Evolutionary conservation across 139 green algal genomes (phyloP), one percentile per base, ranked within the genome.

Genomic region (Chlamydomonas sp.): DNA sequence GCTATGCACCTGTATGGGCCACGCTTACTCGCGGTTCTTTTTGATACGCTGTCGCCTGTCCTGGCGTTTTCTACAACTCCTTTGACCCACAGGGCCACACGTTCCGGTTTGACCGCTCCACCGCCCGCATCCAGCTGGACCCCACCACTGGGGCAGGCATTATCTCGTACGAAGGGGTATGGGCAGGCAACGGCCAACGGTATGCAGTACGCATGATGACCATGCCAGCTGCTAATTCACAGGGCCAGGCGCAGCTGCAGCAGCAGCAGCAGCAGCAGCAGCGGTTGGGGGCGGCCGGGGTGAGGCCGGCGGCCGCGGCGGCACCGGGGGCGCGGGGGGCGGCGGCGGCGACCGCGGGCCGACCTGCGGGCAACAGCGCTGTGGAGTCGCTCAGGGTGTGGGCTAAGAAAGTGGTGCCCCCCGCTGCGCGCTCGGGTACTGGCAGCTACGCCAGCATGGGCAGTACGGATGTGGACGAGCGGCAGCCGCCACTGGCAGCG

Each of bases 141-240:
- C 64, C 84, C 4, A 59, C 75, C 63, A 83, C 63, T 17, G 84
- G 84, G 57, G 63, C 63, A 7, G 84, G 84, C 63, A 10, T 82
- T 3, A 69, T 88, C 58, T 77, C 57, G 5, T 88, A 83, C 84
- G 31, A 83, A 16, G 84, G 84, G 31, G 2, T 57, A 9, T 88
- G 84, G 84, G 75, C 63, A 0, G 84, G 75, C 18, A 59, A 88
- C 75, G 84, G 84, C 10, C 63, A 77, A 57, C 84, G 84, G 16
- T 88, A 88, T 75, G 63, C 49, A 1, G 75, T 88, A 12, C 62
- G 49, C 84, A 88, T 88, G 84, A 69, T 2, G 75, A 88, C 75
- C 8, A 49, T 63, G 58, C 63, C 83, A 49, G 31, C 31, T 49
- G 31, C 31, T 49, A 49, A 49, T 49, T 49, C 31, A 49, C 31